Evolutionary conservation across 192 early-diverging fungal species (phyloP).

Genomic region (Linnemannia exigua): DNA sequence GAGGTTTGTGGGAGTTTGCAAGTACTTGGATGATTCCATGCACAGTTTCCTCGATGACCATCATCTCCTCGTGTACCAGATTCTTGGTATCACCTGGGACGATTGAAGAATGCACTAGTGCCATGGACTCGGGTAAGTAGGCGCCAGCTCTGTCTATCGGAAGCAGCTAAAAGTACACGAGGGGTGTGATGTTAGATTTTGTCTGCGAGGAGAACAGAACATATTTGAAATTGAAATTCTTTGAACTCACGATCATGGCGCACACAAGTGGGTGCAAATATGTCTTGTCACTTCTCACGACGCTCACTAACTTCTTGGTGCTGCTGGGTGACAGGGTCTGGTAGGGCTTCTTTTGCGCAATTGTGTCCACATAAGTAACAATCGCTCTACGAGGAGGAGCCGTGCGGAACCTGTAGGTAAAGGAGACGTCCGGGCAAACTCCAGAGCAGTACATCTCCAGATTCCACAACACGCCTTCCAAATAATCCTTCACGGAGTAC

Average conservation of each 20-base stretch:
- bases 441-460: conserved; percentile 56
- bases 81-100: conserved; percentile 7
- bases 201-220: not conserved
- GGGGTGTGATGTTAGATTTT: not conserved
- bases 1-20: not conserved
- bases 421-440: conserved; percentile 48
- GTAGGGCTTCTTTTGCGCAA: not conserved
- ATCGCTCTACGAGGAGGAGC: conserved; percentile 37
- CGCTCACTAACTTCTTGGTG: not conserved
- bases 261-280: conserved; percentile 50
- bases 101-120: conserved; percentile 18
- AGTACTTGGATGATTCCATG: conserved; percentile 18
- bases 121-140: conserved; percentile 34
- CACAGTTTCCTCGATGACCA: conserved; percentile 24
- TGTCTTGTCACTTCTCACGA: conserved; percentile 8
- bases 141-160: conserved; percentile 7
- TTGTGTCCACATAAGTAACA: conserved; percentile 14
- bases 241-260: conserved; percentile 49
- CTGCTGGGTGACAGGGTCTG: conserved; percentile 11
- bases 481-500: conserved; percentile 35
- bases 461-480: conserved; percentile 54
- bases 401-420: conserved; percentile 23
- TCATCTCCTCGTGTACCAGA: conserved; percentile 34
- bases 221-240: not conserved
- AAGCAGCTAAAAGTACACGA: conserved; percentile 15